Evolutionary conservation across 352 stramenopile genomes (phyloP), one percentile per base, ranked within the genome.

Genomic region (Globisporangium middletonii): DNA sequence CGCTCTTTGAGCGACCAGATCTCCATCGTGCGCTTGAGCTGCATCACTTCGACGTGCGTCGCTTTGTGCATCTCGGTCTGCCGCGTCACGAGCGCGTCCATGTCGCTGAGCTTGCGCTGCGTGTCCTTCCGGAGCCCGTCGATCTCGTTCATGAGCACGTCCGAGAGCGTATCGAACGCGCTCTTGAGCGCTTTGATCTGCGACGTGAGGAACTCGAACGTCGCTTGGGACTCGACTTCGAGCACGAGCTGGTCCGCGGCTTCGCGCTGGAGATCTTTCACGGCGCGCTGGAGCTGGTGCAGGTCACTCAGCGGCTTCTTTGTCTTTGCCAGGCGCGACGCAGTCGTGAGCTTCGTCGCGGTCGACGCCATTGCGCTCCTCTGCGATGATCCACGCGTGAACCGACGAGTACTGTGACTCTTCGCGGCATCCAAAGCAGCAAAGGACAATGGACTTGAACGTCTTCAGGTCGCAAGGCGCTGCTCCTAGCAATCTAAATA

Each of bases 291-390:
- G 6, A 93, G 63, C 55, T 93, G 83, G 56, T 93, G 81, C 76
- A 91, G 83, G 28, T 91, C 83, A 3, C 77, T 89, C 9, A 93
- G 61, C 3, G 80, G 83, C 62, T 91, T 91, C 63, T 91, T 91
- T 0, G 68, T 76, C 68, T 93, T 93, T 12, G 78, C 82, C n/a
- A 83, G 51, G 28, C 73, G 72, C 28, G 79, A 74, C n/a, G 66
- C 70, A 12, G 79, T 92, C 35, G 69, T 71, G 41, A 80, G 66
- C 56, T 78, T 81, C 38, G 75, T 61, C 35, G 30, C 35, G 6
- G 26, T 19, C 28, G 71, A 59, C 37, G 73, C 80, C 73, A 85
- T 83, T 9, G 43, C 46, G 13, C 16, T 35, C 27, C 9, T 5
- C 15, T 23, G 23, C 23, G 23, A 23, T 23, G 23, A 23, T 23